Conservation (phyloP, 371 early-diverging fungal species). For the Entomophthora muscae region DNA sequence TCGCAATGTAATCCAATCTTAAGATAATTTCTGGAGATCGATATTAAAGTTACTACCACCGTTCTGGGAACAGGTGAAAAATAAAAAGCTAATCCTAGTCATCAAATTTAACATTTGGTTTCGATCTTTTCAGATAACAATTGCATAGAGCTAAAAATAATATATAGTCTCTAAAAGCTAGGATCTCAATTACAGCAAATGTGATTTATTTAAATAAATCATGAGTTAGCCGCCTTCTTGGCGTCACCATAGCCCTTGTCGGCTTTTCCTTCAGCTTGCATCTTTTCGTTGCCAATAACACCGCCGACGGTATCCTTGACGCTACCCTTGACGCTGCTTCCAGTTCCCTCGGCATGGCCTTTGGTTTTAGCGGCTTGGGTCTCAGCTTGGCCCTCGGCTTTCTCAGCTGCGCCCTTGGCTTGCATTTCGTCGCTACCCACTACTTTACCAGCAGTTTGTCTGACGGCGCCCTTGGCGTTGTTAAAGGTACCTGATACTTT, state of each 20-base stretch:
- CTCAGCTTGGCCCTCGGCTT: conserved; percentile 14
- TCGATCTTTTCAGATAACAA: no score
- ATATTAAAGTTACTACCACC: no score
- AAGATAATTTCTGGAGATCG: no score
- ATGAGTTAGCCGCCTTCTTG: conserved; percentile 9
- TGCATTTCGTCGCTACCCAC: conserved; percentile 12
- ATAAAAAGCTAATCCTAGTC: no score
- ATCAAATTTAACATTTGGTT: no score
- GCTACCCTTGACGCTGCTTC: conserved; percentile 18
- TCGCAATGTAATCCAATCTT: no score
- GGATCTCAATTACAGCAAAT: no score
- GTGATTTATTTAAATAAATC: no score
- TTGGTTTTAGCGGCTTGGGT: conserved; percentile 12
- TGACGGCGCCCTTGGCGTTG: conserved; percentile 15
- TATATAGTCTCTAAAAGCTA: no score
- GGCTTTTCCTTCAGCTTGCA: conserved; percentile 21
- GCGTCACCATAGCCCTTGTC: conserved; percentile 20
- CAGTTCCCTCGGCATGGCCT: conserved; percentile 11
- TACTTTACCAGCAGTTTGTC: conserved; percentile 14
- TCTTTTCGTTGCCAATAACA: conserved; percentile 17
- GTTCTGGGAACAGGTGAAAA: no score
- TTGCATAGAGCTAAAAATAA: no score
- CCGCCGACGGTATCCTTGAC: conserved; percentile 22
- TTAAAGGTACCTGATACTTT: conserved; percentile 11
- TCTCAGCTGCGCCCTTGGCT: conserved; percentile 15